A percentile compares a stretch with the other conserved stretches of the same genome.
phyloP scores from a whole-genome alignment of 1,139 yeast species.

The Blastobotrys buckinghamii region DNA sequence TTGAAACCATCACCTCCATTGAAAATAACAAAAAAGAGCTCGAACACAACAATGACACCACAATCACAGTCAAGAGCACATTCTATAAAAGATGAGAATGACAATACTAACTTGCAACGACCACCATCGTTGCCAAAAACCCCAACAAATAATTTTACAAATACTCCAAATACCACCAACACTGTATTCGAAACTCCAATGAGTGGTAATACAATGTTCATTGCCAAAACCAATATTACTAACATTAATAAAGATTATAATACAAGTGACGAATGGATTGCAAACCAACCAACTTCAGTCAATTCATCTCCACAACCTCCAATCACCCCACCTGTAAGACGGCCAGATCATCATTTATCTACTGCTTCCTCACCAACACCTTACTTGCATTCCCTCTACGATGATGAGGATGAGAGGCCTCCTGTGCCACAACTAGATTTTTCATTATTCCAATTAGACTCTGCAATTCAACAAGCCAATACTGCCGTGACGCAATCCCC shows the following conservation, averaged over 20 bases:
- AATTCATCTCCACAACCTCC: constrained; percentile 1
- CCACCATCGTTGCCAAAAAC: background rate
- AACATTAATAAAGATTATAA: background rate
- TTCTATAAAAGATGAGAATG: background rate
- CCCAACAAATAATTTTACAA: background rate
- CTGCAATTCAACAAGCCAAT: background rate
- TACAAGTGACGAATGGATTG: background rate
- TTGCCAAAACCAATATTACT: background rate
- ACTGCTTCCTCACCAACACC: background rate
- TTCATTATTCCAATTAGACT: background rate
- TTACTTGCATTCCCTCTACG: background rate
- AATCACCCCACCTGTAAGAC: background rate
- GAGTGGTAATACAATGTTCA: background rate
- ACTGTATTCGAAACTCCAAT: constrained; percentile 1
- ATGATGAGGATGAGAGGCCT: background rate
- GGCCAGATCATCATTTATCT: background rate
- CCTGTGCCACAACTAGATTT: background rate
- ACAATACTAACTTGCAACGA: background rate
- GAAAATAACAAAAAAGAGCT: background rate
- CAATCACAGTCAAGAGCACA: background rate
- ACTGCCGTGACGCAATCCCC: background rate
- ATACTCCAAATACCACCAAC: background rate
- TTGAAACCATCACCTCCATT: constrained; percentile 11
- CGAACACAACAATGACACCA: background rate
- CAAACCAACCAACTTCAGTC: background rate